These are phyloP conservation scores for Leccinum solheimii DNA, from an alignment of 1,284 basidiomycete species.

Conservation along the genomic window DNA sequence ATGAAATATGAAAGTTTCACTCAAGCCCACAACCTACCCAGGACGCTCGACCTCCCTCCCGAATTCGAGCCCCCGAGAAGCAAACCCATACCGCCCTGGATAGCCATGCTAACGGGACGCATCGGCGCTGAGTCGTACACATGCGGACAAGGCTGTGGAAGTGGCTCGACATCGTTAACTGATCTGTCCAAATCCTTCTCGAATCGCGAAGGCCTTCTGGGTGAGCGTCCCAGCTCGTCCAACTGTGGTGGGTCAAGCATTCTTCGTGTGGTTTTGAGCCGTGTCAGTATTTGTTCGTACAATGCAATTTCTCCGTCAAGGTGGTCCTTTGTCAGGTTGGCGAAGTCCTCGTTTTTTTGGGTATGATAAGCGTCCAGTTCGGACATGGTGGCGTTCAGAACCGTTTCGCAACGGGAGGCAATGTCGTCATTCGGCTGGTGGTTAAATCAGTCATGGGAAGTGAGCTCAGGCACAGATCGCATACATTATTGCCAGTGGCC, in stretches of 20 bases:
- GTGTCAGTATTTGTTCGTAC: slow-evolving; percentile 66
- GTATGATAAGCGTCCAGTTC: slow-evolving; percentile 81
- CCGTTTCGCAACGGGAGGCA: slow-evolving; percentile 79
- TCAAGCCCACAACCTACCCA: slow-evolving; percentile 62
- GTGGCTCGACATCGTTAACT: slow-evolving; percentile 47
- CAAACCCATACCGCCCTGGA: slow-evolving; percentile 67
- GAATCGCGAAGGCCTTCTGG: slow-evolving; percentile 68
- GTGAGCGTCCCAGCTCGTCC: slow-evolving; percentile 43
- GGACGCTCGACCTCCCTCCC: slow-evolving; percentile 53
- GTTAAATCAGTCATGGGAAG: slow-evolving; percentile 9
- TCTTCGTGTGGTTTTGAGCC: slow-evolving; percentile 55
- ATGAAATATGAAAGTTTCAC: neutral
- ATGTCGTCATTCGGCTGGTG: slow-evolving; percentile 61
- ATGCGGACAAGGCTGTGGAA: slow-evolving; percentile 73
- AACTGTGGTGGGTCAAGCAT: slow-evolving; percentile 52
- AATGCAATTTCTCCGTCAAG: slow-evolving; percentile 75
- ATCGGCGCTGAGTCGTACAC: slow-evolving; percentile 74
- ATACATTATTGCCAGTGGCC: slow-evolving; percentile 45
- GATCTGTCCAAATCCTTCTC: slow-evolving; percentile 68
- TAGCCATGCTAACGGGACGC: slow-evolving; percentile 72
- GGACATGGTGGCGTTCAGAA: slow-evolving; percentile 84
- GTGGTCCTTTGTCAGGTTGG: slow-evolving; percentile 58
- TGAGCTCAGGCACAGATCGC: neutral
- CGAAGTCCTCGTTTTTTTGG: slow-evolving; percentile 73
- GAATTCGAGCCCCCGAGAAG: slow-evolving; percentile 47